Evolutionary conservation across 1,139 yeast species (phyloP), one percentile per base, ranked within the genome.

Genomic region (Suhomyces coccinellae): DNA sequence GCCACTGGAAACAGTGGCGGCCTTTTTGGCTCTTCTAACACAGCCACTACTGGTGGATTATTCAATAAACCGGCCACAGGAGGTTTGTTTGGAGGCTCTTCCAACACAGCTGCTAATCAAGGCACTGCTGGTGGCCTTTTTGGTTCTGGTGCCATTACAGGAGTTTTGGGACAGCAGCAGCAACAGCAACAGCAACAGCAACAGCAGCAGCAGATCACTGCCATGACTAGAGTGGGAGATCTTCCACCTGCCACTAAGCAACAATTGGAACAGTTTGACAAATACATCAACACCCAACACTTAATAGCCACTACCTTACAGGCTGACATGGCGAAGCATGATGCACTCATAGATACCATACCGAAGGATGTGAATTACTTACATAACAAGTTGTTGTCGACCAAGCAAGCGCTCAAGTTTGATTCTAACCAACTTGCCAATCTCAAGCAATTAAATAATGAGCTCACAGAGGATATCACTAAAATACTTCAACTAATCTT

Each of bases 181-280:
- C 58, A 51, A 17, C 57, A 52, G 24, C 53, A 46, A 44, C 73
- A 63, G 42, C 71, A 64, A 40, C 68, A 61, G 34, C 72, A 65
- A 45, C 74, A 65, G 46, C 72, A 63, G 47, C 56, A 59, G 14
- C 85, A 80, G 38, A 75, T 90, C 44, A 87, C 93, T 3, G 86
- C 96, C 6, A 81, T 91, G 78, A 88, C 97, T 0, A 77, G 95
- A 44, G 93, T 91, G 3, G 83, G 87, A 11, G 98, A 91, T 53
- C 74, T 93, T 38, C 96, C 98, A 0, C 80, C 79, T 11, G 74
- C 80, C 34, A 90, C 90, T 56, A 84, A 80, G 55, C 88, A 61
- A 45, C 76, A 89, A 61, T 73, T 93, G 35, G 95, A 89, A 59
- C 85, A 83, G 51, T 72, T 91, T 47, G 96, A 93, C 63, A 80